These are phyloP conservation scores for Tothia fuscella DNA, from an alignment of 2,329 filamentous ascomycete genomes.

Conservation along the genomic window DNA sequence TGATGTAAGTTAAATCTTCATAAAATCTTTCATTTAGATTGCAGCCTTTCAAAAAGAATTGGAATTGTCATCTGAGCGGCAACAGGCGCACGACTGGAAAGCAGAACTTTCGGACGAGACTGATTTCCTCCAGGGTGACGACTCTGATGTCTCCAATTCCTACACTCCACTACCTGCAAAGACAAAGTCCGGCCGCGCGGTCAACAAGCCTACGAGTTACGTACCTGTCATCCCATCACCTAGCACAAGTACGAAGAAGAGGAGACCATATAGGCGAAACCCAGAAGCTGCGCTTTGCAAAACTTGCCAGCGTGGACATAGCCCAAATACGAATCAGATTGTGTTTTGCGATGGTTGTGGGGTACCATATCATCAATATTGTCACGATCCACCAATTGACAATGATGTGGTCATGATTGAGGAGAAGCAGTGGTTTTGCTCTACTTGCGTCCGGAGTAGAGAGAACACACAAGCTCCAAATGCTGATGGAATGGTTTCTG, in stretches of 20 bases:
- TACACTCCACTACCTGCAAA: constrained; percentile 48
- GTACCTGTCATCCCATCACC: constrained; percentile 43
- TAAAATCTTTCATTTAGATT: constrained; percentile 10
- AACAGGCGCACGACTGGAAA: neutral
- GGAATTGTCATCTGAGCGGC: constrained; percentile 1
- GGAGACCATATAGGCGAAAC: constrained; percentile 44
- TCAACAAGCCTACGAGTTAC: constrained; percentile 54
- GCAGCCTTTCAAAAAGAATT: neutral
- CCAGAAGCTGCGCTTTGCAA: constrained; percentile 54
- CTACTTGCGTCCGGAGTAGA: constrained; percentile 12
- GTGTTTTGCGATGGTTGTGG: constrained; percentile 81
- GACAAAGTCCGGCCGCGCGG: constrained; percentile 64
- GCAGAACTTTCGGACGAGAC: neutral
- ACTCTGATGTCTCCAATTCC: constrained; percentile 29
- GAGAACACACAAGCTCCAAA: constrained; percentile 14
- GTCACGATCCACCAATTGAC: constrained; percentile 65
- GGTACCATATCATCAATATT: constrained; percentile 67
- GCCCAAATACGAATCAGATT: constrained; percentile 63
- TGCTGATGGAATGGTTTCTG: constrained; percentile 16
- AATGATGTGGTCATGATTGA: constrained; percentile 55
- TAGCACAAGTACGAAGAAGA: constrained; percentile 41
- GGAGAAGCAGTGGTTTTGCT: constrained; percentile 61
- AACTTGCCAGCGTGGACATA: constrained; percentile 59
- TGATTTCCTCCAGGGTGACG: constrained; percentile 1
- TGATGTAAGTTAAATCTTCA: constrained; percentile 19